Conservation (phyloP, 1,284 basidiomycete genomes). For the Wolfiporia cocos region DNA sequence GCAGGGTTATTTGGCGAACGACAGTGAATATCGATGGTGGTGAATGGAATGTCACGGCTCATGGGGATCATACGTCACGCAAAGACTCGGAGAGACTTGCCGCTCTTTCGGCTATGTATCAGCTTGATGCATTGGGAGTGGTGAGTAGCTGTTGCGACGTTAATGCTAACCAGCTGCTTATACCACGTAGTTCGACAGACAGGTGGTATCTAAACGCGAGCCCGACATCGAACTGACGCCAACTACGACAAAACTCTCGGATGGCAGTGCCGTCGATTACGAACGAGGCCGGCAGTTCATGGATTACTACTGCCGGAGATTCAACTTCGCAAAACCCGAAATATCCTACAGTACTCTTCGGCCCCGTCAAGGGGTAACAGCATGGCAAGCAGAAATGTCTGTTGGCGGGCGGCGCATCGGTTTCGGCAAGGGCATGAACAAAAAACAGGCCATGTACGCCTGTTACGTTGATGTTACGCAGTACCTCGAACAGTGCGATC, state of each 20-base stretch:
- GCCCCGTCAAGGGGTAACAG: conserved; percentile 19
- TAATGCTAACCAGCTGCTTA: no score
- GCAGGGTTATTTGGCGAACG: no score
- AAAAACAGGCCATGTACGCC: conserved; percentile 71
- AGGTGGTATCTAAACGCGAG: not conserved
- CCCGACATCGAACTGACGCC: conserved; percentile 5
- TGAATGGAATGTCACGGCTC: conserved; percentile 36
- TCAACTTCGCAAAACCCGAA: conserved; percentile 78
- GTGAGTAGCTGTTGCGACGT: conserved; percentile 28
- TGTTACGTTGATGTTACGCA: conserved; percentile 87
- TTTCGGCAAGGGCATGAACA: conserved; percentile 61
- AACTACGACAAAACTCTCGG: conserved; percentile 44
- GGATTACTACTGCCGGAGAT: conserved; percentile 90
- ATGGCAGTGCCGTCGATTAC: conserved; percentile 62
- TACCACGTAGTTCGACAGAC: not conserved
- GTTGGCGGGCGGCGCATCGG: conserved; percentile 82
- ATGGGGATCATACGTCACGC: conserved; percentile 60
- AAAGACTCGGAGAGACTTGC: conserved; percentile 77
- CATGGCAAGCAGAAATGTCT: conserved; percentile 81
- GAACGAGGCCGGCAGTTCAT: conserved; percentile 87
- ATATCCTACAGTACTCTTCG: conserved; percentile 45
- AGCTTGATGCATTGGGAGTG: conserved; percentile 55
- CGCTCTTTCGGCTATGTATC: conserved; percentile 65
- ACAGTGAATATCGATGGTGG: conserved; percentile 40
- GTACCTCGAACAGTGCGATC: conserved; percentile 84